These are phyloP conservation scores for Ramaria sp. DNA, from an alignment of 768 basidiomycete species.

Conservation along the genomic window DNA sequence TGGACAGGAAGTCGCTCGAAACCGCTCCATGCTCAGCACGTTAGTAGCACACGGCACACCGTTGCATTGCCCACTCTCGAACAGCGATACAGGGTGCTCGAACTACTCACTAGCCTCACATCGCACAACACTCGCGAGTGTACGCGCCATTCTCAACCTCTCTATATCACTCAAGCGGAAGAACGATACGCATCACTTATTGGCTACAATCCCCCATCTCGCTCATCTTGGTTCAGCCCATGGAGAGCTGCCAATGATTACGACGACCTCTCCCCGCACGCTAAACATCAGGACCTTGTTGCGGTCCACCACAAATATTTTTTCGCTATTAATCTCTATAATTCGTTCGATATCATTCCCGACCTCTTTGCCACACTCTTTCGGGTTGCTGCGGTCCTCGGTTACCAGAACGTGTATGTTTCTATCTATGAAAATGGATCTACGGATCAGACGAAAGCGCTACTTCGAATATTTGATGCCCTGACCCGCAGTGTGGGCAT, in stretches of 20 bases:
- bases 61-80: constrained; percentile 69
- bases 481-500: constrained; percentile 83
- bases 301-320: constrained; percentile 89
- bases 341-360: constrained; percentile 97
- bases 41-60: constrained; percentile 23
- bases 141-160: constrained; percentile 70
- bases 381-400: constrained; percentile 81
- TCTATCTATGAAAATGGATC: constrained; percentile 99
- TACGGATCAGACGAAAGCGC: constrained; percentile 96
- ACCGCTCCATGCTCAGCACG: constrained; percentile 6
- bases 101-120: constrained; percentile 76
- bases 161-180: constrained; percentile 74
- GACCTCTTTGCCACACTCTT: constrained; percentile 96
- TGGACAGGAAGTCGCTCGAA: constrained; percentile 12
- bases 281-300: constrained; percentile 23
- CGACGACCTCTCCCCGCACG: constrained; percentile 24
- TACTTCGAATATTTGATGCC: constrained; percentile 90
- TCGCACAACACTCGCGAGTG: constrained; percentile 93
- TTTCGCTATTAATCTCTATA: constrained; percentile 99
- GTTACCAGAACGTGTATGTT: constrained; percentile 96
- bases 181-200: constrained; percentile 80
- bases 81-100: constrained; percentile 78
- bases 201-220: constrained; percentile 56
- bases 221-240: constrained; percentile 46
- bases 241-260: constrained; percentile 28